Conservation (phyloP, 352 stramenopile species). For the Pythium graminicola region DNA sequence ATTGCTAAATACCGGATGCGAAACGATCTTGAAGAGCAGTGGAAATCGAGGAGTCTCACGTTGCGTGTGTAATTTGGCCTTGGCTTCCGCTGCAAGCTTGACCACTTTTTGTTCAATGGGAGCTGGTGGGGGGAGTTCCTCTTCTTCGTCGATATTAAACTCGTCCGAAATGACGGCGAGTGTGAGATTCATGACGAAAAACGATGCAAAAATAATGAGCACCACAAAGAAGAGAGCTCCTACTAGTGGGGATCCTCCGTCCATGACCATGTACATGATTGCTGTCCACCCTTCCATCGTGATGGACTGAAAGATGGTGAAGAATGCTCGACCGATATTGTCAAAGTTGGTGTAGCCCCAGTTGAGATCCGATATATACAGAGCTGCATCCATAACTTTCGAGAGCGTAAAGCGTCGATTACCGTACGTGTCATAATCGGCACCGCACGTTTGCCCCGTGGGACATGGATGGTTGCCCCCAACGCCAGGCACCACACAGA, state of each 20-base stretch:
- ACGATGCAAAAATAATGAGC: slow-evolving; percentile 88
- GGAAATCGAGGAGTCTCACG: slow-evolving; percentile 22
- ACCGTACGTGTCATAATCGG: slow-evolving; percentile 62
- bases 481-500: slow-evolving; percentile 52
- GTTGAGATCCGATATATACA: slow-evolving; percentile 61
- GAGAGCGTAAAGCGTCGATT: slow-evolving; percentile 52
- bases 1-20: slow-evolving; percentile 42
- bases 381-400: slow-evolving; percentile 40
- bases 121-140: slow-evolving; percentile 9
- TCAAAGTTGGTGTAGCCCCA: slow-evolving; percentile 94
- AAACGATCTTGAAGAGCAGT: slow-evolving; percentile 53
- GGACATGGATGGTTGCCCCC: slow-evolving; percentile 50
- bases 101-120: slow-evolving; percentile 33
- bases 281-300: slow-evolving; percentile 91
- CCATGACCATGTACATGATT: slow-evolving; percentile 89
- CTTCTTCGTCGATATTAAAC: slow-evolving; percentile 70
- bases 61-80: slow-evolving; percentile 26
- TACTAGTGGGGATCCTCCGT: slow-evolving; percentile 48
- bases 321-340: slow-evolving; percentile 81
- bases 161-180: slow-evolving; percentile 90
- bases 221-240: slow-evolving; percentile 84
- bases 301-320: slow-evolving; percentile 92
- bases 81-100: slow-evolving; percentile 27
- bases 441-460: slow-evolving; percentile 38
- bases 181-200: slow-evolving; percentile 92